These are phyloP conservation scores for Pseudevernia furfuracea DNA, from an alignment of 495 filamentous ascomycete genomes.

Conservation along the genomic window DNA sequence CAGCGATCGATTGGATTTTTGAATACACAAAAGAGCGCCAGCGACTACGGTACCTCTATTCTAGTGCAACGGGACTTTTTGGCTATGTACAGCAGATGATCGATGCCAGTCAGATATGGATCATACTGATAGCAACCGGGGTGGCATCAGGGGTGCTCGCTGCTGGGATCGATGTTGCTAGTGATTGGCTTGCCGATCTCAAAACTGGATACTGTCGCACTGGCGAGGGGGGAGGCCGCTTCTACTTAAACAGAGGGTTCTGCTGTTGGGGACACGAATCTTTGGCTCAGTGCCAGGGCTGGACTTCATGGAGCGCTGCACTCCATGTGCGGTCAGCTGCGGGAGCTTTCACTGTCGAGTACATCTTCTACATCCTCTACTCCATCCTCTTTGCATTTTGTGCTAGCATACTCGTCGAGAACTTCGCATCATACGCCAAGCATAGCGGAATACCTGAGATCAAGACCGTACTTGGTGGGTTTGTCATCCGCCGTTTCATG, in stretches of 20 bases:
- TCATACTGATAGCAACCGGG: constrained; percentile 72
- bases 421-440: constrained; percentile 80
- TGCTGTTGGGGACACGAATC: constrained; percentile 89
- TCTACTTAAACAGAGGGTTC: constrained; percentile 84
- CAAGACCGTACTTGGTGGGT: constrained; percentile 92
- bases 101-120: constrained; percentile 86
- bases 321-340: constrained; percentile 55
- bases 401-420: constrained; percentile 72
- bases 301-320: constrained; percentile 76
- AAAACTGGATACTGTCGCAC: constrained; percentile 85
- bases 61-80: constrained; percentile 59
- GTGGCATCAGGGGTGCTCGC: constrained; percentile 76
- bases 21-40: constrained; percentile 97
- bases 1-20: constrained; percentile 99
- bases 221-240: constrained; percentile 66
- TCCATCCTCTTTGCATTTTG: constrained; percentile 76
- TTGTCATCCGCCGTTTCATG: constrained; percentile 86
- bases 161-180: constrained; percentile 83
- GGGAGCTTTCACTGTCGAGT: constrained; percentile 73
- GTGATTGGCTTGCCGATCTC: constrained; percentile 87
- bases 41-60: constrained; percentile 66
- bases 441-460: constrained; percentile 98
- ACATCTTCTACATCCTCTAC: constrained; percentile 73
- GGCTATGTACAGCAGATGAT: constrained; percentile 63
- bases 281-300: constrained; percentile 67